Evolutionary conservation across 805 yeast species (phyloP).

Genomic region (Maudiozyma saulgeensis): DNA sequence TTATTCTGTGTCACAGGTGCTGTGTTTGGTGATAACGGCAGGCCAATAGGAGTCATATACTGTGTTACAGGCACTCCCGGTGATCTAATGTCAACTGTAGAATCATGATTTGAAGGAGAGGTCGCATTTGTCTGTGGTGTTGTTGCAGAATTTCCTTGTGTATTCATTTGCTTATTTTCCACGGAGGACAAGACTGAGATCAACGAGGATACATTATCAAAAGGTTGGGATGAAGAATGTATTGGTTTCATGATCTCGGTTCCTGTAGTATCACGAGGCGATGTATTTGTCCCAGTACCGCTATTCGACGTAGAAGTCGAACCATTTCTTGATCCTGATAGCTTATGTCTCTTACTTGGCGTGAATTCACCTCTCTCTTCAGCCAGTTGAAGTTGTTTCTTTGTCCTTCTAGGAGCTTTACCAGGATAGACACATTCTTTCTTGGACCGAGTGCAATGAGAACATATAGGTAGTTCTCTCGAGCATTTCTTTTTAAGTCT

Average conservation of each 20-base stretch:
- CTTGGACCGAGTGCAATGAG: slow-evolving; percentile 33
- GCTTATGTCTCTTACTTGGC: slow-evolving; percentile 8
- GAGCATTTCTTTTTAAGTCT: slow-evolving; percentile 42
- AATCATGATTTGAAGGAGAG: background rate
- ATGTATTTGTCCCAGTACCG: background rate
- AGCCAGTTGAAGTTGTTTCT: slow-evolving; percentile 23
- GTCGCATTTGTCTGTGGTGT: background rate
- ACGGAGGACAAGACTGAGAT: slow-evolving; percentile 9
- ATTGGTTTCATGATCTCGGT: background rate
- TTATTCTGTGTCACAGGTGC: background rate
- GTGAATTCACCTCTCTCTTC: slow-evolving; percentile 18
- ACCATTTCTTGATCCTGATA: background rate
- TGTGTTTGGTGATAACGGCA: background rate
- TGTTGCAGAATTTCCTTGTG: background rate
- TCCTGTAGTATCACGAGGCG: background rate
- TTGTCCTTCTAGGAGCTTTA: slow-evolving; percentile 34
- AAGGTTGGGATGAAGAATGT: background rate
- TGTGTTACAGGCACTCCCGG: background rate
- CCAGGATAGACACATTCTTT: slow-evolving; percentile 35
- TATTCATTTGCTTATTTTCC: background rate
- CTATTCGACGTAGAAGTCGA: background rate
- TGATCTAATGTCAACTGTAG: background rate
- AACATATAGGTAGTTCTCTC: slow-evolving; percentile 36
- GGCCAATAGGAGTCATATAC: background rate
- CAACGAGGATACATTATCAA: slow-evolving; percentile 15